A percentile compares a stretch with the other conserved stretches of the same genome.
These are phyloP conservation scores for Coemansia sp. DNA, from an alignment of 192 early-diverging fungal species.

Conservation along the genomic window DNA sequence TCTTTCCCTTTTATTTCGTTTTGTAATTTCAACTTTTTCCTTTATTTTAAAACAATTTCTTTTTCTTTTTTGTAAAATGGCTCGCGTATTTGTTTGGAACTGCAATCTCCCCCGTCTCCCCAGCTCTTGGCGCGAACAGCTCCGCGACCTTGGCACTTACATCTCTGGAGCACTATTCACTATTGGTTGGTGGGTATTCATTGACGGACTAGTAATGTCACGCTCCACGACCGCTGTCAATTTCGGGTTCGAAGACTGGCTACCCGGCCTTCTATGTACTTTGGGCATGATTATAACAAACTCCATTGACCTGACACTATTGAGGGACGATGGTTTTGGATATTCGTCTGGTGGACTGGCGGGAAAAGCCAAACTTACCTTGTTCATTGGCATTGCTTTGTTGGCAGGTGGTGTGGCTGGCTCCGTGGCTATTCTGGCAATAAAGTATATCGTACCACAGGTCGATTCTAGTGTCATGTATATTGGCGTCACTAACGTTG, in stretches of 20 bases:
- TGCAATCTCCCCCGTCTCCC: conserved; percentile 49
- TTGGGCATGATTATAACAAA: conserved; percentile 59
- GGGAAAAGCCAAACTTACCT: conserved; percentile 54
- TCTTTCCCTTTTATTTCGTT: conserved; percentile 4
- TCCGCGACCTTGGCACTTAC: conserved; percentile 56
- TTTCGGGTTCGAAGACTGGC: conserved; percentile 57
- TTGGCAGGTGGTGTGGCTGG: conserved; percentile 58
- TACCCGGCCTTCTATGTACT: conserved; percentile 56
- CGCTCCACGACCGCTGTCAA: conserved; percentile 30
- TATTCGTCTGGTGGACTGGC: conserved; percentile 43
- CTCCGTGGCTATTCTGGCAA: conserved; percentile 54
- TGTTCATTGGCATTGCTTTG: conserved; percentile 61
- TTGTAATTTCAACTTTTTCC: background rate
- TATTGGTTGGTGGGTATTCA: conserved; percentile 60
- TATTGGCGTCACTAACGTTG: conserved; percentile 53
- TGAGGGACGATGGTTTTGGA: conserved; percentile 56
- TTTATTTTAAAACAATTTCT: background rate
- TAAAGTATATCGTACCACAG: conserved; percentile 58
- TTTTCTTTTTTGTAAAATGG: conserved; percentile 23
- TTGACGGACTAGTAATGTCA: conserved; percentile 56
- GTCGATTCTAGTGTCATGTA: conserved; percentile 46
- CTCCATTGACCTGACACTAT: conserved; percentile 56
- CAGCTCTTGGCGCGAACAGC: conserved; percentile 40
- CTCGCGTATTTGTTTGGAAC: conserved; percentile 53
- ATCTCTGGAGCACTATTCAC: conserved; percentile 54